A percentile compares a stretch with the other conserved stretches of the same genome.
These are phyloP conservation scores for Mortierella antarctica DNA, from an alignment of 192 early-diverging fungal species.

Conservation along the genomic window DNA sequence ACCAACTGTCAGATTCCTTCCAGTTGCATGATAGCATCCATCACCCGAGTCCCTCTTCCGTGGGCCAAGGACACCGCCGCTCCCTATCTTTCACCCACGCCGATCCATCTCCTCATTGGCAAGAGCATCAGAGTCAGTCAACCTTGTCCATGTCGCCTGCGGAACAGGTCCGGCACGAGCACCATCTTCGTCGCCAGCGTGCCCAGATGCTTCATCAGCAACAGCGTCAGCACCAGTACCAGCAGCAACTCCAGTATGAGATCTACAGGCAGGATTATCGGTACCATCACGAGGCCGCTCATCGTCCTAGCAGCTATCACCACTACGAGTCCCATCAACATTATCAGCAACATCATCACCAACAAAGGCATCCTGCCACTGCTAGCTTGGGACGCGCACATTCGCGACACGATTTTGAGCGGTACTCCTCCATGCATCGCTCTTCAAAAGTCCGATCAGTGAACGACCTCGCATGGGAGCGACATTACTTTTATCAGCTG, in stretches of 20 bases:
- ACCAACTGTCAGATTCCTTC: no score
- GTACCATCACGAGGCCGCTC: neutral
- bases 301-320: neutral
- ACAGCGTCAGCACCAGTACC: conserved; percentile 9
- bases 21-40: no score
- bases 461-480: conserved; percentile 44
- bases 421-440: neutral
- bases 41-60: neutral
- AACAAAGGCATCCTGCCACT: neutral
- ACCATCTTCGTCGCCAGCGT: conserved; percentile 26
- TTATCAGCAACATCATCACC: neutral
- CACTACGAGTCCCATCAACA: neutral
- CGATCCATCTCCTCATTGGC: neutral
- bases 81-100: conserved; percentile 19
- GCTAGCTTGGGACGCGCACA: neutral
- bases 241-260: conserved; percentile 3
- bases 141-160: conserved; percentile 13
- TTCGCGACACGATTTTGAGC: neutral
- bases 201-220: conserved; percentile 37
- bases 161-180: conserved; percentile 37
- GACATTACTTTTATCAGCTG: conserved; percentile 46
- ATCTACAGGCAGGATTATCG: neutral
- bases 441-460: conserved; percentile 18
- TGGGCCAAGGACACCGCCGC: neutral
- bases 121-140: neutral